Evolutionary conservation across 371 early-diverging fungal genomes (phyloP).

Genomic region (Apophysomyces elegans): DNA sequence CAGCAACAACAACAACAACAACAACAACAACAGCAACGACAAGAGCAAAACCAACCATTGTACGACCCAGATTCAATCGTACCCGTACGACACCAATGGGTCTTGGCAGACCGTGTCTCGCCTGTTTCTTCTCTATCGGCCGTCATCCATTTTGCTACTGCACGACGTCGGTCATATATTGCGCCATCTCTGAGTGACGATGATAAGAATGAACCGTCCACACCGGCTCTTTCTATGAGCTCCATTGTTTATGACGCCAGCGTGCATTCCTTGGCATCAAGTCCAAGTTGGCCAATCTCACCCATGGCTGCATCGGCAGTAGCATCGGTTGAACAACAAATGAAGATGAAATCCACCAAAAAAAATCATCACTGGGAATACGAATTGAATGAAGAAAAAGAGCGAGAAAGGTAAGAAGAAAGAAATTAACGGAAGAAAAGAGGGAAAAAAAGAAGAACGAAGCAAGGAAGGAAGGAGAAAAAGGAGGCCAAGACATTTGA

Average conservation of each 20-base stretch:
- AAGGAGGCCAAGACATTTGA: too few species aligned
- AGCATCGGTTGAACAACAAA: constrained; percentile 3
- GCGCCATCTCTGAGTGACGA: not conserved
- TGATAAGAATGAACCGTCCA: not conserved
- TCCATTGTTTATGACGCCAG: constrained; percentile 4
- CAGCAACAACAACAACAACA: not conserved
- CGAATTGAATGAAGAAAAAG: not conserved
- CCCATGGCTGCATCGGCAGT: constrained; percentile 9
- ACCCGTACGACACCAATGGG: constrained; percentile 34
- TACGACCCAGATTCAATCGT: constrained; percentile 6
- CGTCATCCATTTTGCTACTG: not conserved
- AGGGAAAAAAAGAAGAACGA: not conserved
- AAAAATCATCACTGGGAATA: not conserved
- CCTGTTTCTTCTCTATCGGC: constrained; percentile 20
- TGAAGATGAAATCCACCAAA: constrained; percentile 1
- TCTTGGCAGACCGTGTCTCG: constrained; percentile 26
- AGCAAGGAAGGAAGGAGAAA: too few species aligned
- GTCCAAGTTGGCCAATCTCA: constrained; percentile 2
- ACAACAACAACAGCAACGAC: not conserved
- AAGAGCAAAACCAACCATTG: not conserved
- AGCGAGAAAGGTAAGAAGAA: constrained; percentile 1
- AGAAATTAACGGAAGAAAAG: not conserved
- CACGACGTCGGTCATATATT: not conserved
- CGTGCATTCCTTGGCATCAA: not conserved
- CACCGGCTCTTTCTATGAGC: not conserved